These are phyloP conservation scores for Trichoderma orchidacearum DNA, from an alignment of 495 filamentous ascomycete genomes.

Conservation along the genomic window DNA sequence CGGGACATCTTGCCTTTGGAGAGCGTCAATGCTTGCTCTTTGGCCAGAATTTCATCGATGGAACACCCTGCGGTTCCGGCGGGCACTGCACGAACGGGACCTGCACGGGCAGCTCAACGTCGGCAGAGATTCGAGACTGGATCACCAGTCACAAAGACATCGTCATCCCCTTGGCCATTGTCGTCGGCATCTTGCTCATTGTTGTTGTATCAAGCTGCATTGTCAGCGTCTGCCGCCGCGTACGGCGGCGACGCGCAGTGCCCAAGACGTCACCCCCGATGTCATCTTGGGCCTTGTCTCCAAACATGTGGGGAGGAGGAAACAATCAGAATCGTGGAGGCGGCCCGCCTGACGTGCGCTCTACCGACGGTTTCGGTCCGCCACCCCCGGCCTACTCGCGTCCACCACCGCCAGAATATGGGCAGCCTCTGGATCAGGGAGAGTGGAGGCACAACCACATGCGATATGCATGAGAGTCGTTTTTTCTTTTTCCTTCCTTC, in stretches of 20 bases:
- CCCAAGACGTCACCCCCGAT: constrained; percentile 1
- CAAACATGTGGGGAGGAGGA: too few relatives aligned
- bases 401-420: neutral
- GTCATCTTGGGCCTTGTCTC: neutral
- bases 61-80: constrained; percentile 72
- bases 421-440: neutral
- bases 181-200: constrained; percentile 53
- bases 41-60: constrained; percentile 89
- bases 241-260: constrained; percentile 3
- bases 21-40: constrained; percentile 53
- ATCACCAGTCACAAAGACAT: constrained; percentile 57
- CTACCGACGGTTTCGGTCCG: too few relatives aligned
- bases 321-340: neutral
- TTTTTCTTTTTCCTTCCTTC: neutral
- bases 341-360: too few relatives aligned
- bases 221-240: constrained; percentile 38
- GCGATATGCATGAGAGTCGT: constrained; percentile 1
- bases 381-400: neutral
- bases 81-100: constrained; percentile 64
- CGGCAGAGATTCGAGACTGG: constrained; percentile 50
- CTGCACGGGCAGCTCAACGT: constrained; percentile 49
- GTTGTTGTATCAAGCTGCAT: constrained; percentile 48
- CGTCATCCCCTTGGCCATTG: constrained; percentile 58
- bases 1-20: constrained; percentile 39
- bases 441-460: neutral